These are phyloP conservation scores for Ogataea corticis DNA, from an alignment of 805 yeast species.

Conservation along the genomic window DNA sequence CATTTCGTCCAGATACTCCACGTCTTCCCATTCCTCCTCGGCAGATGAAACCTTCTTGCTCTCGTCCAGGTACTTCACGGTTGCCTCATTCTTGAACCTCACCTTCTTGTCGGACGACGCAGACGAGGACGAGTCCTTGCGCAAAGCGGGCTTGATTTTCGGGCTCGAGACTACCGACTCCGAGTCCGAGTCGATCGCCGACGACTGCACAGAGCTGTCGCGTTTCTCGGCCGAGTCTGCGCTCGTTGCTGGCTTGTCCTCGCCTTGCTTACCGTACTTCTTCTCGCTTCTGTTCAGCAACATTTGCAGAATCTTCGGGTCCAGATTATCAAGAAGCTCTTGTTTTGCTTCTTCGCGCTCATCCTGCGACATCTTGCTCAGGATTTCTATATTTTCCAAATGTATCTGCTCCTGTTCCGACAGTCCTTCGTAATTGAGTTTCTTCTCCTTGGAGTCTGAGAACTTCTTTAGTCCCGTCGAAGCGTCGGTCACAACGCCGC, in stretches of 20 bases:
- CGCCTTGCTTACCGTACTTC: slow-evolving; percentile 34
- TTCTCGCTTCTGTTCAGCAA: slow-evolving; percentile 57
- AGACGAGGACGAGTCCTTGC: slow-evolving; percentile 19
- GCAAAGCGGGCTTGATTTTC: slow-evolving; percentile 22
- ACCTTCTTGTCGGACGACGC: slow-evolving; percentile 29
- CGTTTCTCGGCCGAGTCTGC: slow-evolving; percentile 34
- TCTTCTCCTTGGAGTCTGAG: slow-evolving; percentile 13
- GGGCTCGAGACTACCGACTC: slow-evolving; percentile 18
- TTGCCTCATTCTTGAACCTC: slow-evolving; percentile 34
- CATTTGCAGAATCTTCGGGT: slow-evolving; percentile 65
- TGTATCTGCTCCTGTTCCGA: slow-evolving; percentile 76
- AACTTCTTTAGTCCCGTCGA: slow-evolving; percentile 16
- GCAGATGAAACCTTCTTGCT: background rate
- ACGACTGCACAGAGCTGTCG: slow-evolving; percentile 32
- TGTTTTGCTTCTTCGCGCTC: slow-evolving; percentile 65
- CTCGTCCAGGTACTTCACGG: slow-evolving; percentile 30
- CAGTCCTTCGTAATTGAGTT: slow-evolving; percentile 28
- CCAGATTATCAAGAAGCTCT: slow-evolving; percentile 65
- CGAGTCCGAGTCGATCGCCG: slow-evolving; percentile 12
- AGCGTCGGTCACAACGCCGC: slow-evolving; percentile 2
- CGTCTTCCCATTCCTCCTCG: slow-evolving; percentile 49
- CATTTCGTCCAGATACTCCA: slow-evolving; percentile 48
- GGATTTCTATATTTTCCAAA: slow-evolving; percentile 64
- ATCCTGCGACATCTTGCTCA: slow-evolving; percentile 62
- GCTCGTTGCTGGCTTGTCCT: background rate